Base-by-base conservation (phyloP, 176 grass and related monocot species). In the Avena sativa region DNA sequence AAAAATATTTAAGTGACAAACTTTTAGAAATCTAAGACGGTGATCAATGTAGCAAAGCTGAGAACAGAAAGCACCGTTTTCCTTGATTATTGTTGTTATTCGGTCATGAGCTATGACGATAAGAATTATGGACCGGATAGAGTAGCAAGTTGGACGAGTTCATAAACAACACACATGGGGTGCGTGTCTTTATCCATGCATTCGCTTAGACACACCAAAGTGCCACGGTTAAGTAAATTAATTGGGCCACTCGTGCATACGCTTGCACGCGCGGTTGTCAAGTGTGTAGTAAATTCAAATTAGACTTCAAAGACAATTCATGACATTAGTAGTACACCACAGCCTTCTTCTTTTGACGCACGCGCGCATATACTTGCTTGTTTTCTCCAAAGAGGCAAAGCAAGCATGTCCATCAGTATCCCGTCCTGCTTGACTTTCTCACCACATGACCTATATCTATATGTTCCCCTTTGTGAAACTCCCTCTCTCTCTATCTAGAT, bases 381-480 rank as follows among this genome's bases (percentile, higher is more conserved):
- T 75, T 67, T 74, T 85, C 58, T 74, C 56, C 58, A 46, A 7
- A 76, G 78, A 34, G 50, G 26, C 19, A 28, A 79, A 53, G 52
- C 12, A 51, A 48, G 38, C 11, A 59, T 34, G 26, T 66, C 26
- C 50, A 57, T 77, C 30, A 56, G 49, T 64, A 38, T 46, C 38
- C 16, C 83, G 36, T 86, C 60, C 67, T 82, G 50, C 26, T 85
- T 82, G 88, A 86, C 83, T 77, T 70, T 43, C 78, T 71, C 13
- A 40, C 17, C 40, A 9, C 48, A 89, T 32, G 16, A 64, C 26
- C 12, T 53, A 53, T 34, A 84, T 78, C 23, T 51, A 47, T 79
- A 57, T 89, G 82, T 55, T 80, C 61, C 82, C 71, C 48, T 68
- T 70, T 78, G 80, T 83, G 71, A 83, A 78, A 10, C 69, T 0